A percentile compares a stretch with the other conserved stretches of the same genome.
Conservation (phyloP, 176 grass and related monocot genomes). For the Saccharum spontaneum region DNA sequence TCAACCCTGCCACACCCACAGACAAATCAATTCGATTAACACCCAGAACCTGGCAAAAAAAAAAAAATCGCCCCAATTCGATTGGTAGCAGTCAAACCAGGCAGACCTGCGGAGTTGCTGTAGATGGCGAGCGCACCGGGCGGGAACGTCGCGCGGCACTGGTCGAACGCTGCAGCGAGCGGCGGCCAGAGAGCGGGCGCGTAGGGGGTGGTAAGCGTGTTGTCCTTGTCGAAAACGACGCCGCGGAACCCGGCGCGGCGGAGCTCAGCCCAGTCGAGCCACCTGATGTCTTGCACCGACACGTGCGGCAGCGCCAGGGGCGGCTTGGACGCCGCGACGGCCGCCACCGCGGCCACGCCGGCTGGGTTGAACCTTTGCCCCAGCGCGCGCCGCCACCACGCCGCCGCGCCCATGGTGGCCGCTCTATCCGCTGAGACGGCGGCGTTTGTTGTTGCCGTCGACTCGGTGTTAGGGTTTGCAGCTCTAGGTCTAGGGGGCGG, state of each 20-base stretch:
- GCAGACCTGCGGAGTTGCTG: slow-evolving; percentile 88
- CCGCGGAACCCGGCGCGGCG: slow-evolving; percentile 82
- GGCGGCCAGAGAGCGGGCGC: slow-evolving; percentile 71
- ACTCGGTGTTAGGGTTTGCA: slow-evolving; percentile 32
- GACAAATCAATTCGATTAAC: slow-evolving; percentile 22
- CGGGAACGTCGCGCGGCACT: slow-evolving; percentile 68
- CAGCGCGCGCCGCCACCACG: slow-evolving; percentile 68
- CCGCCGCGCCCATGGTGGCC: slow-evolving; percentile 43
- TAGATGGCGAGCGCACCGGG: slow-evolving; percentile 72
- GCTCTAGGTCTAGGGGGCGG: slow-evolving; percentile 4
- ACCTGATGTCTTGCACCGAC: slow-evolving; percentile 71
- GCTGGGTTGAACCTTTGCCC: slow-evolving; percentile 80
- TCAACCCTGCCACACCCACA: slow-evolving; percentile 50
- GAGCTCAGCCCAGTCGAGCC: slow-evolving; percentile 81
- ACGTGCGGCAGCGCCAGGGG: slow-evolving; percentile 79
- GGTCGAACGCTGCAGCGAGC: slow-evolving; percentile 54
- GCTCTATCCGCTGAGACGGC: background rate
- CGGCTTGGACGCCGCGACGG: slow-evolving; percentile 56
- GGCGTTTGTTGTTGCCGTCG: background rate
- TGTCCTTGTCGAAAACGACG: slow-evolving; percentile 98
- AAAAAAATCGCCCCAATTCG: background rate
- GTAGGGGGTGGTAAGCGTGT: slow-evolving; percentile 90
- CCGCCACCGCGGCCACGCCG: slow-evolving; percentile 50
- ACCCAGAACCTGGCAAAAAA: background rate
- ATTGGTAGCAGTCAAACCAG: slow-evolving; percentile 1